Percentiles rank a stretch among this genome's conserved stretches.
These are phyloP conservation scores for Cardamine occulta DNA, from an alignment of 345 rosid species.

Conservation along the genomic window DNA sequence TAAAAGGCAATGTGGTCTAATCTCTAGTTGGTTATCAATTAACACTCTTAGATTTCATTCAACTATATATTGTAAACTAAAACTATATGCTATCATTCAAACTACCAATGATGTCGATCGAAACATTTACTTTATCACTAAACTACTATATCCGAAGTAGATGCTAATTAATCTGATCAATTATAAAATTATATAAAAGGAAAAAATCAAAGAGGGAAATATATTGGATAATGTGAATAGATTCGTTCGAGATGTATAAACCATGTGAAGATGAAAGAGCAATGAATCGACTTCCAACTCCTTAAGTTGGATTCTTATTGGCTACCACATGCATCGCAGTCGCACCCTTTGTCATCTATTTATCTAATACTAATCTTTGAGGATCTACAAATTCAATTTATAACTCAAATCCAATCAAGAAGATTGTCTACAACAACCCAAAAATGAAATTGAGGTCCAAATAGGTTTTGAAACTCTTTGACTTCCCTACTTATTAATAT, in stretches of 20 bases:
- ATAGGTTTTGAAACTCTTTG: constrained; percentile 34
- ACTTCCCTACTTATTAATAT: constrained; percentile 1
- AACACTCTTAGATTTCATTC: background rate
- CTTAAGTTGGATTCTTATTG: constrained; percentile 35
- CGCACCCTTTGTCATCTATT: constrained; percentile 15
- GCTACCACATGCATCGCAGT: constrained; percentile 39
- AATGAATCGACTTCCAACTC: constrained; percentile 30
- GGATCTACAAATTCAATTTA: constrained; percentile 13
- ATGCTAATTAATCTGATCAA: constrained; percentile 18
- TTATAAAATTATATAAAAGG: background rate
- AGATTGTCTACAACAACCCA: constrained; percentile 11
- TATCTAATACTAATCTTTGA: background rate
- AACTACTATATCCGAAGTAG: constrained; percentile 2
- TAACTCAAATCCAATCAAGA: constrained; percentile 8
- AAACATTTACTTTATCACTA: background rate
- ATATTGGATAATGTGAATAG: constrained; percentile 43
- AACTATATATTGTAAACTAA: background rate
- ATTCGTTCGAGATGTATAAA: constrained; percentile 38
- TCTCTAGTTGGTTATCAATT: background rate
- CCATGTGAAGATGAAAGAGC: constrained; percentile 41
- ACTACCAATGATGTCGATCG: background rate
- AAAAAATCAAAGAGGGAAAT: constrained; percentile 21
- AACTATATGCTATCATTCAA: background rate
- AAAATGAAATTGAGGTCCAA: constrained; percentile 23
- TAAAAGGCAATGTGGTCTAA: no score